These are phyloP conservation scores for Calvatia gigantea DNA, from an alignment of 768 basidiomycete genomes.

Conservation along the genomic window DNA sequence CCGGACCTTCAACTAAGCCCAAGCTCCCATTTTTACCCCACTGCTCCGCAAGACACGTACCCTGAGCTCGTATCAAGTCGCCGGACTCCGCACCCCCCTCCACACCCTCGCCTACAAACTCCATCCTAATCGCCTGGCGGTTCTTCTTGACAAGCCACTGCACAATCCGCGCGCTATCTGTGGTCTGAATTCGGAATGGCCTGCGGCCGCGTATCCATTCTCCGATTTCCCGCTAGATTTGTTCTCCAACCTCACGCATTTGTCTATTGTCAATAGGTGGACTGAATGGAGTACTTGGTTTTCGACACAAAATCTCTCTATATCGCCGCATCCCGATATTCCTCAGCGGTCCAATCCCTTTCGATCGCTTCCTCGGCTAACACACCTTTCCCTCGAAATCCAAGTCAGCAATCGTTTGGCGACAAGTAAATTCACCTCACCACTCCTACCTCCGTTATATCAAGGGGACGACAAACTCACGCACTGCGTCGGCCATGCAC, in stretches of 20 bases:
- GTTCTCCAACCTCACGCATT: slow-evolving; percentile 33
- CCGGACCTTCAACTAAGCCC: neutral
- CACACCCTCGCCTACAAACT: slow-evolving; percentile 20
- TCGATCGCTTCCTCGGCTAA: slow-evolving; percentile 23
- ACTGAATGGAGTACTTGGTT: slow-evolving; percentile 39
- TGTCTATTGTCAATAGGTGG: slow-evolving; percentile 38
- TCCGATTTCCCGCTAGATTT: slow-evolving; percentile 24
- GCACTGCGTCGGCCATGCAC: slow-evolving; percentile 7
- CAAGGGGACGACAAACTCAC: slow-evolving; percentile 18
- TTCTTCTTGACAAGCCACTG: slow-evolving; percentile 24
- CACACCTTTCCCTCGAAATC: slow-evolving; percentile 12
- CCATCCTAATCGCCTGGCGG: slow-evolving; percentile 28
- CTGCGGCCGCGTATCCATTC: neutral
- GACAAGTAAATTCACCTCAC: neutral
- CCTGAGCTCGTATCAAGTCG: no score
- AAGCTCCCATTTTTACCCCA: neutral
- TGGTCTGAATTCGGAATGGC: slow-evolving; percentile 4
- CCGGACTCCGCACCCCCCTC: slow-evolving; percentile 14
- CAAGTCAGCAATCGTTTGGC: neutral
- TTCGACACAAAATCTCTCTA: slow-evolving; percentile 12
- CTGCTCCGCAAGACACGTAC: neutral
- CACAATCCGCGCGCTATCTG: slow-evolving; percentile 11
- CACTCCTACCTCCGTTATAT: neutral
- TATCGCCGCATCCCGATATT: slow-evolving; percentile 21
- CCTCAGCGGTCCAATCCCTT: slow-evolving; percentile 28